Evolutionary conservation across 345 rosid genomes (phyloP), one percentile per base, ranked within the genome.

Genomic region (Eucalyptus dawsonii): DNA sequence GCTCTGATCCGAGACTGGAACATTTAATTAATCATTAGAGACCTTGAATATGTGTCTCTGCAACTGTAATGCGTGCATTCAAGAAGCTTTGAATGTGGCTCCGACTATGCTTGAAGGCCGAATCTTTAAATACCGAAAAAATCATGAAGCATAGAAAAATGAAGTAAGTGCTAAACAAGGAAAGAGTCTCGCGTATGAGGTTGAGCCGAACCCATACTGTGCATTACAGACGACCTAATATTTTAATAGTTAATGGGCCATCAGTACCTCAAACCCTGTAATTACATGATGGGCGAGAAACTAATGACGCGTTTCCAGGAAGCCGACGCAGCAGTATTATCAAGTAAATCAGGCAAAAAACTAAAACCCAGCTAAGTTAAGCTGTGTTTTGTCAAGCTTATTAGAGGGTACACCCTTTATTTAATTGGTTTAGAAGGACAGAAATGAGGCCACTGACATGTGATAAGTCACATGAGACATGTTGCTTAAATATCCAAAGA

Each of bases 391-490:
- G 24, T 88, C 53, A 17, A 58, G 54, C 58, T 58, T 81, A 50
- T 89, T 42, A 19, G 83, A 37, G 27, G 47, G 83, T 21, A 76
- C 47, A 40, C 83, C 47, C 83, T 76, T 4, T 37, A 76, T 19
- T 76, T 37, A 76, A 86, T 42, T 88, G 89, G 37, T 81, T 37
- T 19, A 89, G 88, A 81, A 87, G 90, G 89, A 89, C 89, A 91
- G 50, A 89, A 86, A 9, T 56, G 80, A 67, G 86, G 88, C 76
- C 88, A 87, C 90, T 91, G 91, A 88, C 93, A 92, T 93, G 93
- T 92, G 94, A 92, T 89, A 14, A 51, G 88, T 91, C 92, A 92
- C 93, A 89, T 91, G 93, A 92, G 89, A 87, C 87, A 91, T 88
- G 88, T 86, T 88, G 88, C 83, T 92, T 27, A 81, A 87, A n/a